Percentiles rank a stretch among this genome's conserved stretches.
phyloP scores from a whole-genome alignment of 2,329 filamentous ascomycete species.

The Domatiomyces catenatus region DNA sequence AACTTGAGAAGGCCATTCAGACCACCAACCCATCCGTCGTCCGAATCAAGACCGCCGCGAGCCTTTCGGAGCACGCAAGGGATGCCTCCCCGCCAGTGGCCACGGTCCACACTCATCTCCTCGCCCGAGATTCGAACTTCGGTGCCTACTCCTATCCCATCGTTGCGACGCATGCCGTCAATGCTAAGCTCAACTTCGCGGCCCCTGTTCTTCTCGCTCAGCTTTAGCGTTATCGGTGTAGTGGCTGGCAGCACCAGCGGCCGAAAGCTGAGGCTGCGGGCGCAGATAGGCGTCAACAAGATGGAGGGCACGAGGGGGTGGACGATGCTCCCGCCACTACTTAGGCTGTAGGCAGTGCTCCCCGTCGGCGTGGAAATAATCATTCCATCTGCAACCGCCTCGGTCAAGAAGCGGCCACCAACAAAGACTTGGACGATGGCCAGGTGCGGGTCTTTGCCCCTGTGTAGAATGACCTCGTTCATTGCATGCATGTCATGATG shows the following conservation, averaged over 20 bases:
- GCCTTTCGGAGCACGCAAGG: constrained; percentile 69
- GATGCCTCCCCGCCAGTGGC: constrained; percentile 59
- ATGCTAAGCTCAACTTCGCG: constrained; percentile 65
- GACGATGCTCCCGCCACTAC: constrained; percentile 79
- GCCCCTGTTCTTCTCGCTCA: constrained; percentile 67
- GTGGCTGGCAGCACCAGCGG: constrained; percentile 79
- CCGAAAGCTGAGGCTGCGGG: constrained; percentile 78
- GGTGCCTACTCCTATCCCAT: constrained; percentile 56
- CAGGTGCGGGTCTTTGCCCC: constrained; percentile 76
- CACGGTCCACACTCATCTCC: constrained; percentile 38
- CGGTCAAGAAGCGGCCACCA: constrained; percentile 76
- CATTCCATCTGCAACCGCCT: constrained; percentile 89
- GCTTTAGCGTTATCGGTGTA: constrained; percentile 63
- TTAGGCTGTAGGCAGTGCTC: constrained; percentile 90
- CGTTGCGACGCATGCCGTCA: constrained; percentile 53
- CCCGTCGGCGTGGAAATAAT: constrained; percentile 88
- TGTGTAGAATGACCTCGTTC: constrained; percentile 89
- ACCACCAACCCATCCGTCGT: constrained; percentile 94
- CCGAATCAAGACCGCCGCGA: constrained; percentile 36
- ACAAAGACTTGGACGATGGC: constrained; percentile 85
- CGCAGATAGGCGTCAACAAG: constrained; percentile 85
- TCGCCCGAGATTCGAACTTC: constrained; percentile 85
- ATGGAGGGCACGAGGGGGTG: constrained; percentile 82
- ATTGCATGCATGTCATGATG: constrained; percentile 51
- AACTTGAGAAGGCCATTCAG: constrained; percentile 90